A percentile compares a stretch with the other conserved stretches of the same genome.
phyloP scores from a whole-genome alignment of 257 asterid species.

The Voacanga thouarsii region DNA sequence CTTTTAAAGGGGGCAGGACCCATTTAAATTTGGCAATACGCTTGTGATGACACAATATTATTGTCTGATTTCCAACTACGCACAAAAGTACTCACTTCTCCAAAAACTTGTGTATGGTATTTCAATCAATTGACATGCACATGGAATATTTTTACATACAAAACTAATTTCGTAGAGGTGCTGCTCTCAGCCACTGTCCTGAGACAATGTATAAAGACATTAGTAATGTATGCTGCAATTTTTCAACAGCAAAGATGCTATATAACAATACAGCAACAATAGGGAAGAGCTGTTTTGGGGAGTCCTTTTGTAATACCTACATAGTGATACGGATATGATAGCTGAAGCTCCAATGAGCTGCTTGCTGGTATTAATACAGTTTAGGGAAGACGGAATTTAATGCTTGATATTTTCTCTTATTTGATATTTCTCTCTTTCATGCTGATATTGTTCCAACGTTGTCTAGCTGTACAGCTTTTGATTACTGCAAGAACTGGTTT shows the following conservation, averaged over 20 bases:
- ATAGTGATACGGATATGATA: neutral
- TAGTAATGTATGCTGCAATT: neutral
- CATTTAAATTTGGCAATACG: neutral
- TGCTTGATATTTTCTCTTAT: neutral
- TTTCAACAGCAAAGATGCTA: neutral
- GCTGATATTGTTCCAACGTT: neutral
- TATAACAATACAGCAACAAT: neutral
- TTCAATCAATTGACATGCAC: neutral
- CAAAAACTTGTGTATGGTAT: neutral
- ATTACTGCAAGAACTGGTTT: slow-evolving; percentile 1
- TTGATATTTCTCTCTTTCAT: neutral
- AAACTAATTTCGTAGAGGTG: no score
- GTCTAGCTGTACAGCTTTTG: neutral
- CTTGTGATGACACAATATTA: neutral
- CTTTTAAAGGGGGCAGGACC: neutral
- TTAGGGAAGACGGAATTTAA: neutral
- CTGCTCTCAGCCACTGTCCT: no score
- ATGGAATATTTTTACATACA: no score
- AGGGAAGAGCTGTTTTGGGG: neutral
- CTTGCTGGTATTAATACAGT: neutral
- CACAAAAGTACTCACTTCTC: neutral
- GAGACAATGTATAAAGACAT: neutral
- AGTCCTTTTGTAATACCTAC: neutral
- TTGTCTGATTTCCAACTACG: neutral
- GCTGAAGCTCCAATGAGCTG: neutral